Evolutionary conservation across 2,329 filamentous ascomycete genomes (phyloP).

Genomic region (Aspergillus costaricaensis): DNA sequence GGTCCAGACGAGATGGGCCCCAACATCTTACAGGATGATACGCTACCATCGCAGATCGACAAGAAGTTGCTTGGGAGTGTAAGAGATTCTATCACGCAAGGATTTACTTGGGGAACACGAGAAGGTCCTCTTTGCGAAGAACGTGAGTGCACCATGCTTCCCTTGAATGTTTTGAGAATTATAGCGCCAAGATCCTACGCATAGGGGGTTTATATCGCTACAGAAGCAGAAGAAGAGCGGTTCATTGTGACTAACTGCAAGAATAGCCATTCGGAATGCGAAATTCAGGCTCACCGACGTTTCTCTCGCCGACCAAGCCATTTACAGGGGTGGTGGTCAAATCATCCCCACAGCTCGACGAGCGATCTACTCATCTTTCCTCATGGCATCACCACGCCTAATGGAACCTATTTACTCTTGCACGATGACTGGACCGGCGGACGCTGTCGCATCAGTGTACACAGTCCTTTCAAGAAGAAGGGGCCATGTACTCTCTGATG

Average conservation of each 20-base stretch:
- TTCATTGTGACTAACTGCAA: slow-evolving; percentile 11
- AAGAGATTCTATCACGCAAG: slow-evolving; percentile 89
- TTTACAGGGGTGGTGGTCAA: slow-evolving; percentile 92
- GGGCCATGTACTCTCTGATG: slow-evolving; percentile 92
- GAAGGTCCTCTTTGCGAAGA: slow-evolving; percentile 98
- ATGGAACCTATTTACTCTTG: slow-evolving; percentile 97
- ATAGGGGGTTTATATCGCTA: not conserved
- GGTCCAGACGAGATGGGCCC: slow-evolving; percentile 92
- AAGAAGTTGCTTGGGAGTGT: slow-evolving; percentile 86
- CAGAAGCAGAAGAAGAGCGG: not conserved
- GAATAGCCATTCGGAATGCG: slow-evolving; percentile 85
- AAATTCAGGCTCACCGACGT: slow-evolving; percentile 97
- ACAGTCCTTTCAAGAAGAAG: slow-evolving; percentile 85
- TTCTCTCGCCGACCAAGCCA: slow-evolving; percentile 80
- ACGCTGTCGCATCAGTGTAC: slow-evolving; percentile 85
- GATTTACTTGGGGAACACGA: slow-evolving; percentile 93
- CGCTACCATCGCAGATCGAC: slow-evolving; percentile 89
- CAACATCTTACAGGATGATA: slow-evolving; percentile 96
- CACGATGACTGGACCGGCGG: slow-evolving; percentile 88
- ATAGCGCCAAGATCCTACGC: not conserved
- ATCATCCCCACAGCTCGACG: slow-evolving; percentile 94
- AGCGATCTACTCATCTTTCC: slow-evolving; percentile 91
- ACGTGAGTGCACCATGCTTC: slow-evolving; percentile 60
- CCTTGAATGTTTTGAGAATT: not conserved
- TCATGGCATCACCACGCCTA: slow-evolving; percentile 92